Conservation (phyloP, 83 land plant species). For the Isoetes engelmannii region DNA sequence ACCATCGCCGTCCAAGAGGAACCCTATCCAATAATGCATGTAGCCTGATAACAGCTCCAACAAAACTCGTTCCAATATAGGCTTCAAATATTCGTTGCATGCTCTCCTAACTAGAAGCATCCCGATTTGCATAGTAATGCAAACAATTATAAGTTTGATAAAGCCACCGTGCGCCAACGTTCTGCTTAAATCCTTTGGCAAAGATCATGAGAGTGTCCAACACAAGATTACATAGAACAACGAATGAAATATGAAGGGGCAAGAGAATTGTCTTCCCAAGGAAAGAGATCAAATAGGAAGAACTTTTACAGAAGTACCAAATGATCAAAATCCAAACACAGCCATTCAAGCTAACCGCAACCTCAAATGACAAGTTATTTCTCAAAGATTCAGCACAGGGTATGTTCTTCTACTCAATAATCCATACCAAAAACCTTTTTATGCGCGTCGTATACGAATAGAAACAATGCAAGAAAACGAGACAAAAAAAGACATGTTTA, state of each 20-base stretch:
- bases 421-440: no score
- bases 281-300: no score
- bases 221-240: constrained; percentile 33
- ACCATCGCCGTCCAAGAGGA: constrained; percentile 29
- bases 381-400: no score
- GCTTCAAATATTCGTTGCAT: constrained; percentile 24
- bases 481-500: no score
- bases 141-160: constrained; percentile 35
- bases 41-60: constrained; percentile 31
- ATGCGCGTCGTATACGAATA: no score
- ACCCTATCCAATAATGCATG: constrained; percentile 27
- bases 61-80: constrained; percentile 31
- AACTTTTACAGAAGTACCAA: no score
- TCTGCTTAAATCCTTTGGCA: constrained; percentile 28
- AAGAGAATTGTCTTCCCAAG: constrained; percentile 29
- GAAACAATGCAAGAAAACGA: no score
- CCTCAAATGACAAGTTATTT: no score
- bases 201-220: constrained; percentile 34
- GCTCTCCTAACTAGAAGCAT: constrained; percentile 30
- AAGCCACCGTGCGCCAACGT: constrained; percentile 35
- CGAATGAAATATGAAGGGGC: constrained; percentile 29
- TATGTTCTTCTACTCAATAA: no score
- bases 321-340: no score
- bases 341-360: no score
- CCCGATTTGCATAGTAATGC: constrained; percentile 33